A percentile compares a stretch with the other conserved stretches of the same genome.
Conservation (phyloP, 176 grass and related monocot species). For the Musa schizocarpa region DNA sequence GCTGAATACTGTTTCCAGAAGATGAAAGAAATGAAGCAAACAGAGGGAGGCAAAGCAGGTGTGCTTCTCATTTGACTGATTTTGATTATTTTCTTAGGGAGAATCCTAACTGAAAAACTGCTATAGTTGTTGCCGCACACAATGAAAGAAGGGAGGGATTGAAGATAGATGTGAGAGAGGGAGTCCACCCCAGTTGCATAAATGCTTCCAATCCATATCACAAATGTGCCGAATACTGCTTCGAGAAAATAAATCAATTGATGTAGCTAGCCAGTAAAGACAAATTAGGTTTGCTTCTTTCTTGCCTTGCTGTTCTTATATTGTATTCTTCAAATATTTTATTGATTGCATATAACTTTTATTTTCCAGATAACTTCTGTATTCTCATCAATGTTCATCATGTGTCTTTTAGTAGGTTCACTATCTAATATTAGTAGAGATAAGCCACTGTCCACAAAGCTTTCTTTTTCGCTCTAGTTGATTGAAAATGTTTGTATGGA, state of each 20-base stretch:
- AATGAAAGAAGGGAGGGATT: slow-evolving; percentile 26
- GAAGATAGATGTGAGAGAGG: slow-evolving; percentile 33
- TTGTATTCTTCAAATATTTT: neutral
- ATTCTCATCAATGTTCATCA: neutral
- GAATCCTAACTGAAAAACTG: neutral
- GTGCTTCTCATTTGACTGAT: neutral
- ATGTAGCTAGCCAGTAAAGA: slow-evolving; percentile 8
- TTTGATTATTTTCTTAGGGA: neutral
- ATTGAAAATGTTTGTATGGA: too few relatives aligned
- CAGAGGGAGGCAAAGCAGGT: neutral
- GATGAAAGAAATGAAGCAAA: neutral
- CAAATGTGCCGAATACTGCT: slow-evolving; percentile 58
- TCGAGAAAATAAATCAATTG: slow-evolving; percentile 26
- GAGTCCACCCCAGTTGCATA: slow-evolving; percentile 46
- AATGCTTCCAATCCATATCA: slow-evolving; percentile 90
- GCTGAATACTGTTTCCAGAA: slow-evolving; percentile 9
- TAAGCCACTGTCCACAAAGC: neutral
- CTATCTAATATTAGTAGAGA: neutral
- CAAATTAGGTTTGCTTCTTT: neutral
- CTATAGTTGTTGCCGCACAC: slow-evolving; percentile 23
- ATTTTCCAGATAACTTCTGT: neutral
- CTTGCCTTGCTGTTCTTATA: neutral
- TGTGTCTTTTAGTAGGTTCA: neutral
- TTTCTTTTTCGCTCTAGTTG: too few relatives aligned
- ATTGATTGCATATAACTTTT: neutral